These are phyloP conservation scores for Fusarium bulbicola DNA, from an alignment of 2,329 filamentous ascomycete genomes.

Conservation along the genomic window DNA sequence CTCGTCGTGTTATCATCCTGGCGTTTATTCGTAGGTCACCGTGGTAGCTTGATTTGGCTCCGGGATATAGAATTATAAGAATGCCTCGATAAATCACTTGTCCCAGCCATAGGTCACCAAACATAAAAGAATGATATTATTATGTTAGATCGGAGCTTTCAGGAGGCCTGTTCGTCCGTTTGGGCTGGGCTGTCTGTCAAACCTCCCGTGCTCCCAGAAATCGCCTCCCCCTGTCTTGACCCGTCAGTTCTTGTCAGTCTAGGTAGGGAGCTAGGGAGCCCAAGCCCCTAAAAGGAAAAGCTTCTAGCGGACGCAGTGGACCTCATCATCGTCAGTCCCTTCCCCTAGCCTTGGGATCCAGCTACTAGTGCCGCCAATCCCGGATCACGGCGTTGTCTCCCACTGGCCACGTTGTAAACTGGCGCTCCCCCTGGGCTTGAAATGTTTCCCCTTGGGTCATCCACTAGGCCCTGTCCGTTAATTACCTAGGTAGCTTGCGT, in stretches of 20 bases:
- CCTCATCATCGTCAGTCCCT: constrained; percentile 19
- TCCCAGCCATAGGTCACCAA: background rate
- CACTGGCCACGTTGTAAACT: constrained; percentile 37
- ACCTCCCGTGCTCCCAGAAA: background rate
- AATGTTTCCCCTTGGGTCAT: constrained; percentile 18
- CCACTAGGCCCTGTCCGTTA: background rate
- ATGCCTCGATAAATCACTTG: constrained; percentile 4
- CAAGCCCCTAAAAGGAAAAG: constrained; percentile 31
- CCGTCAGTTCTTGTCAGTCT: background rate
- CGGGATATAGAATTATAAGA: background rate
- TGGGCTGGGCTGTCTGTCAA: background rate
- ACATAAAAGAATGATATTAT: background rate
- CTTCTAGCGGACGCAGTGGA: constrained; percentile 32
- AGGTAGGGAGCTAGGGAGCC: background rate
- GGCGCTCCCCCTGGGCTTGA: constrained; percentile 20
- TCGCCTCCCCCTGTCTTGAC: constrained; percentile 25
- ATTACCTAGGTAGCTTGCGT: background rate
- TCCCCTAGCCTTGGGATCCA: constrained; percentile 9
- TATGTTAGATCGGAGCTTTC: background rate
- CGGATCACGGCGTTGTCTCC: constrained; percentile 37
- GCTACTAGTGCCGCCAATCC: constrained; percentile 34
- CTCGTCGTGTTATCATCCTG: background rate
- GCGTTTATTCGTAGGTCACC: constrained; percentile 12
- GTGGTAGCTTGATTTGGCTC: constrained; percentile 7
- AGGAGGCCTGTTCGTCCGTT: constrained; percentile 5